Evolutionary conservation across 257 asterid genomes (phyloP), one percentile per base, ranked within the genome.

Genomic region (Primulina tabacum): DNA sequence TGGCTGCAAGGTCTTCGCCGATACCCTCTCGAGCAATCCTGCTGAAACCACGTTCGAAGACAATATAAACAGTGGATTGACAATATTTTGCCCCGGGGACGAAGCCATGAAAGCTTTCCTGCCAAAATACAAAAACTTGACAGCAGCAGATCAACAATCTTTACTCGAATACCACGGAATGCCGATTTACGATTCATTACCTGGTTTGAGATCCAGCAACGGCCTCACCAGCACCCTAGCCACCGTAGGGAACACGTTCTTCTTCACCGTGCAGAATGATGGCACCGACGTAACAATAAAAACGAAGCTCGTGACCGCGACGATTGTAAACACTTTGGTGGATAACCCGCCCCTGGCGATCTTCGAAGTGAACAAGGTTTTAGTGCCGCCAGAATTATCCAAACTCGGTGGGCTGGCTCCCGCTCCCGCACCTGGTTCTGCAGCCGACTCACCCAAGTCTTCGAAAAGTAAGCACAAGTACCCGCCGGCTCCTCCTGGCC

Each of bases 1-100:
- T 59, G 95, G 93, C 62, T 90, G 97, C 71, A 90, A 83, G 73
- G 72, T 77, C 2, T 90, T 90, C 77, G 95, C 95, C 56, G 94
- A 86, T 30, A 79, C 84, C 20, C 75, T 90, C 20, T 57, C 75
- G 7, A 78, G 76, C 30, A 83, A 80, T 61, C 82, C 86, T 0
- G 97, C 97, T 21, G 75, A 81, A 62, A 24, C 74, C 20, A 90
- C 94, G 2, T 90, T 74, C 7, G 82, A 76, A 17, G 73, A 62
- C 64, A 87, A 80, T 7, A 16, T 78, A 3, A 72, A 61, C 10
- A 83, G 97, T 34, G 97, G 97, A 62, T 68, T 90, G 37, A 86
- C 95, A 0, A 72, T 90, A 5, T 88, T 90, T 29, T 90, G 97
- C 78, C 94, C 97, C 0, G 80, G 82, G 0, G 97, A 90, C 64